phyloP scores from a whole-genome alignment of 2,329 filamentous ascomycete genomes.

The Pseudogymnoascus verrucosus region DNA sequence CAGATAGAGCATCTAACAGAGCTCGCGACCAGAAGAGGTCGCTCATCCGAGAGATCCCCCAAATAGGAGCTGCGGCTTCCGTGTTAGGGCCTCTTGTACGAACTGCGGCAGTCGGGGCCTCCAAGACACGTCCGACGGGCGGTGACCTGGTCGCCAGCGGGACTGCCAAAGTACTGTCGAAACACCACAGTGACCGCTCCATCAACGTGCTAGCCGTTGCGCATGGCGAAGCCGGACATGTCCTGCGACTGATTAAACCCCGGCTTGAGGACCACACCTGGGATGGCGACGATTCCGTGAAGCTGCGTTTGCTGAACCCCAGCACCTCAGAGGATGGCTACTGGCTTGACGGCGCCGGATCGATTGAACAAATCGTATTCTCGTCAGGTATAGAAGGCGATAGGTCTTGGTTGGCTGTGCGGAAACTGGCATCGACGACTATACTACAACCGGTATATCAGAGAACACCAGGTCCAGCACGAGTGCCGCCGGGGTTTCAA shows the following conservation, averaged over 20 bases:
- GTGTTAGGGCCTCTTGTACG: not conserved
- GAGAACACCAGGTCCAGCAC: conserved; percentile 4
- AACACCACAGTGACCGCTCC: not conserved
- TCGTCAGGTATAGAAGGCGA: conserved; percentile 30
- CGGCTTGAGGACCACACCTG: conserved; percentile 22
- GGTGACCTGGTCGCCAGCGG: not conserved
- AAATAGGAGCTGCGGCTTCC: not conserved
- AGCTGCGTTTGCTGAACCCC: conserved; percentile 17
- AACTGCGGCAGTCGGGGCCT: not conserved
- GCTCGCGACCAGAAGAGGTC: not conserved
- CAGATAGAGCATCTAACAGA: not conserved
- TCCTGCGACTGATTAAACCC: conserved; percentile 24
- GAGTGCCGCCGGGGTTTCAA: conserved; percentile 9
- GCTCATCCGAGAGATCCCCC: not conserved
- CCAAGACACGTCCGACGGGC: not conserved
- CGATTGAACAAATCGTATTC: conserved; percentile 42
- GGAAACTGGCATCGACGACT: conserved; percentile 33
- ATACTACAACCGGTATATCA: conserved; percentile 32
- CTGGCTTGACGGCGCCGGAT: conserved; percentile 29
- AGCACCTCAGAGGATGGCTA: conserved; percentile 20
- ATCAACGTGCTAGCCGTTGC: conserved; percentile 22
- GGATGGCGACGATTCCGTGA: conserved; percentile 19
- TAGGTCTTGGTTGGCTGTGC: conserved; percentile 37
- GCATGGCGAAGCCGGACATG: conserved; percentile 24
- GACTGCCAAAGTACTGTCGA: not conserved